Evolutionary conservation across 1,139 yeast species (phyloP), one percentile per base, ranked within the genome.

Genomic region (Hansenula anomala): DNA sequence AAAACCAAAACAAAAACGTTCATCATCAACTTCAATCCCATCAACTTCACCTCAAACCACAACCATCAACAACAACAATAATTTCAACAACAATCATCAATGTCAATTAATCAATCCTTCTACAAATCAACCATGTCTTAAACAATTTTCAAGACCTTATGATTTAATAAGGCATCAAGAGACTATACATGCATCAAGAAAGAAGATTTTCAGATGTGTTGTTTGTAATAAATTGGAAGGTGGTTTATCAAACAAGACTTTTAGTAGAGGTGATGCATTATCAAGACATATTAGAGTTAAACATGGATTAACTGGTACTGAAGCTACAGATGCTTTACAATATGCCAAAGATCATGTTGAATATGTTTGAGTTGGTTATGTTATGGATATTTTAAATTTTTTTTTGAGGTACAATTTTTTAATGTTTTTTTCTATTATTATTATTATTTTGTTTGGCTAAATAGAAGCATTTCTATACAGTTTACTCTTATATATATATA

Each of bases 151-250:
- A 15, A 75, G 98, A 52, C 95, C 96, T 25, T 92, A 92, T 56
- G 98, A 92, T 65, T 71, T 92, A 55, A 84, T 90, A 24, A 77
- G 98, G 54, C 97, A 92, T 61, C 96, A 90, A 63, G 96, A 92
- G 58, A 90, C 97, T 0, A 92, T 92, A 39, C 98, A 92, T 61
- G 92, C 97, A 2, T 73, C 85, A 39, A 85, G 83, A 61, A 84
- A 92, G 62, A 85, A 85, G 55, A 77, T 86, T 38, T 92, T 82
- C 68, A 81, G 85, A 56, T 92, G 98, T 61, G 81, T 80, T 55
- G 80, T 84, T 31, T 92, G 98, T 64, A 80, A 75, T 51, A 67
- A 70, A 28, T 45, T 61, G 13, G 68, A 66, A 28, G 59, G 60
- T 28, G 67, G 64, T 30, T 59, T 64, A 22, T 61, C 63, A 27